Conservation (phyloP, 1,284 basidiomycete genomes). For the Puccinia coronata region DNA sequence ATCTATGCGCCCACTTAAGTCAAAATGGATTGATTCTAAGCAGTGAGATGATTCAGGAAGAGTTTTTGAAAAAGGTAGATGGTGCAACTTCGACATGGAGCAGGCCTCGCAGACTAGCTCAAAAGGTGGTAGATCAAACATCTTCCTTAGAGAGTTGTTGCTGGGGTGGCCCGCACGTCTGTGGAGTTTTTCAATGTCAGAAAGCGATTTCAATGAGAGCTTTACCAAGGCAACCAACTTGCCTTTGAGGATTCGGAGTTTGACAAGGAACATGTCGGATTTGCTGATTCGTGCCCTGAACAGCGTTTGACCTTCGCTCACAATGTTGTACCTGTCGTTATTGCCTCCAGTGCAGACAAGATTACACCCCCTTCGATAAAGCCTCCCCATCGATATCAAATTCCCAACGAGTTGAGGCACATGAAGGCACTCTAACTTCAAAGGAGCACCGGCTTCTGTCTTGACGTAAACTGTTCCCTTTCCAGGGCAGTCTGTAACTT, state of each 20-base stretch:
- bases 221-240: neutral
- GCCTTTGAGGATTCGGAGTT: neutral
- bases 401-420: slow-evolving; percentile 2
- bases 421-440: neutral
- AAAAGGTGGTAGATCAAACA: neutral
- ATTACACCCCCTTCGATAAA: neutral
- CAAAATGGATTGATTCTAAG: neutral
- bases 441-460: neutral
- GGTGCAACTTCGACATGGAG: slow-evolving; percentile 16
- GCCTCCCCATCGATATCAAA: neutral
- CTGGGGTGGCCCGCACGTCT: slow-evolving; percentile 10
- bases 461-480: neutral
- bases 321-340: neutral
- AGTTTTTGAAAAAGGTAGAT: neutral
- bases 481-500: neutral
- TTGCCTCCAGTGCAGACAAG: neutral
- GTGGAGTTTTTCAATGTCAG: neutral
- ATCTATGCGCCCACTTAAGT: slow-evolving; percentile 3
- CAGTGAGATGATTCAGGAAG: neutral
- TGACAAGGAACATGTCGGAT: neutral
- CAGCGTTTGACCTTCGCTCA: neutral
- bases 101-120: neutral
- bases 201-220: neutral
- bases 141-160: neutral
- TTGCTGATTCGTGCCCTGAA: neutral